Evolutionary conservation across 306 rosid genomes (phyloP), one percentile per base, ranked within the genome.

Genomic region (Vigna angularis): DNA sequence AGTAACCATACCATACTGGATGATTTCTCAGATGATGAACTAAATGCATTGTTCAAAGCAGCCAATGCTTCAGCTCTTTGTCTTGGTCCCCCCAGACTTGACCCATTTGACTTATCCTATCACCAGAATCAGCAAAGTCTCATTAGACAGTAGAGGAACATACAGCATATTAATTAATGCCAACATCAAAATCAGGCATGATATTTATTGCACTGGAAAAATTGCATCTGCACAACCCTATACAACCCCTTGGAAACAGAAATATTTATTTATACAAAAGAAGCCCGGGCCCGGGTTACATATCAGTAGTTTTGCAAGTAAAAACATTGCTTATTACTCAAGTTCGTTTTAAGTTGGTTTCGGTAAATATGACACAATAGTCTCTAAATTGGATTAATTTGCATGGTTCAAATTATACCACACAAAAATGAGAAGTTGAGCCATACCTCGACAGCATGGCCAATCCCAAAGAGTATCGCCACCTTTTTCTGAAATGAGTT

Each of bases 401-500:
- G 69, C 50, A 55, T 24, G 59, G 51, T 47, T 64, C 65, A 24
- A 28, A 10, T 36, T 47, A 63, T 38, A 32, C 28, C 52, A 73
- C 34, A 38, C 32, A 22, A 70, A 22, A 51, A 42, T 16, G 13
- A 79, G 42, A 36, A 36, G 48, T 1, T 42, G 24, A 50, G 44
- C 17, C 51, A 55, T 88, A 95, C 98, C 93, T 95, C 98, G 70
- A 85, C 85, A 59, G 82, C 88, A 61, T 85, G 91, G 73, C 96
- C 97, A 85, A 86, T 40, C 68, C 95, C 97, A 79, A 92, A 91
- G 77, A 95, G 78, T 40, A 88, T 52, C 4, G 91, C 38, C 56
- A 81, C 85, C 87, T 92, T 92, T 88, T 95, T 95, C 83, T 88
- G 93, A 86, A 95, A 95, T 14, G 98, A 95, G 84, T 95, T 95